phyloP scores from a whole-genome alignment of 768 basidiomycete genomes.

The Russula abietina region DNA sequence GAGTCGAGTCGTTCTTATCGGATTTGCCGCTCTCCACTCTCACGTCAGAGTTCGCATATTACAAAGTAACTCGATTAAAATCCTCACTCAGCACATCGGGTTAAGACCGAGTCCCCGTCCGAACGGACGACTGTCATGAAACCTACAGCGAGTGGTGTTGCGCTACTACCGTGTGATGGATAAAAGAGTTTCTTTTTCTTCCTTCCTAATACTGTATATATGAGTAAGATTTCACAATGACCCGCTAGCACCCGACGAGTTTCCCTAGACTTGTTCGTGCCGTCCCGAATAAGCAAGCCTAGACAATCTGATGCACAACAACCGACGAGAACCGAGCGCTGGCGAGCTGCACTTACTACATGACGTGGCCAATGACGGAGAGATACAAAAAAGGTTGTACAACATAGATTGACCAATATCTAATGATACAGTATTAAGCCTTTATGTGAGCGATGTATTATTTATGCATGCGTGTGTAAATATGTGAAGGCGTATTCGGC shows the following conservation, averaged over 20 bases:
- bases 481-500: background rate
- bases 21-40: background rate
- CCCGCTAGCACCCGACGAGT: background rate
- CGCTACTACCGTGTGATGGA: background rate
- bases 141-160: background rate
- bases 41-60: conserved; percentile 5
- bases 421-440: conserved; percentile 13
- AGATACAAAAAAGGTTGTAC: background rate
- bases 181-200: too few relatives aligned
- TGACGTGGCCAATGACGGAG: background rate
- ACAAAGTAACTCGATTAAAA: too few relatives aligned
- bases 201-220: background rate
- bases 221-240: background rate
- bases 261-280: background rate
- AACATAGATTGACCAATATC: background rate
- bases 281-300: background rate
- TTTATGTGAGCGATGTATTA: background rate
- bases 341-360: background rate
- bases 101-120: background rate
- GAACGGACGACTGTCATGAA: background rate
- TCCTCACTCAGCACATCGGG: conserved; percentile 3
- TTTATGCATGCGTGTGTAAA: background rate
- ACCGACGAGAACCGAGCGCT: background rate
- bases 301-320: background rate
- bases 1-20: too few relatives aligned